Conservation (phyloP, 1,284 basidiomycete genomes). For the Boletus sp. region DNA sequence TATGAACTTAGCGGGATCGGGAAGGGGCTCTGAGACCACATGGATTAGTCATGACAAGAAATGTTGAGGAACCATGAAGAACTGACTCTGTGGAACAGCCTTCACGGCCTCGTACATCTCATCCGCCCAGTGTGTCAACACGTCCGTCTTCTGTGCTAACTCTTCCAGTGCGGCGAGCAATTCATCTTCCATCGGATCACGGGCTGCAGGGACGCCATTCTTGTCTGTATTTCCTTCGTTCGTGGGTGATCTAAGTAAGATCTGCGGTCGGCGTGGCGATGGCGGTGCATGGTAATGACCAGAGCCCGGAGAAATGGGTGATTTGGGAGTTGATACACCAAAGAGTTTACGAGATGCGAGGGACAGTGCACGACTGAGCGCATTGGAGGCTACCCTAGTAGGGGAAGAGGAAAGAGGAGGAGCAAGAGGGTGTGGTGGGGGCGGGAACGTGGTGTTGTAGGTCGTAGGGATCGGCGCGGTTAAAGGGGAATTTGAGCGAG, state of each 20-base stretch:
- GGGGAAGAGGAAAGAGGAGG: conserved; percentile 61
- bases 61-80: neutral
- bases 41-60: conserved; percentile 5
- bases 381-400: conserved; percentile 61
- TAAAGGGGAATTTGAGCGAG: conserved; percentile 26
- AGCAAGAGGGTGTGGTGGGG: conserved; percentile 46
- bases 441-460: conserved; percentile 57
- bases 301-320: conserved; percentile 37
- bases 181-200: conserved; percentile 80
- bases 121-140: conserved; percentile 90
- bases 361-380: conserved; percentile 81
- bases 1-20: conserved; percentile 67
- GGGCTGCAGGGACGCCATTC: conserved; percentile 27
- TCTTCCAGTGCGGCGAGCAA: conserved; percentile 79
- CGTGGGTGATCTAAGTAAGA: conserved; percentile 39
- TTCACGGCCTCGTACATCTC: conserved; percentile 84
- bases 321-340: conserved; percentile 49
- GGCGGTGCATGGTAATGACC: conserved; percentile 39
- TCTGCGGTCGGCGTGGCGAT: conserved; percentile 50
- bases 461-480: conserved; percentile 30
- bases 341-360: conserved; percentile 90
- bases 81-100: conserved; percentile 71
- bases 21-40: conserved; percentile 56
- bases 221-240: conserved; percentile 34
- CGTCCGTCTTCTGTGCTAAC: conserved; percentile 92